Conservation (phyloP, 2,329 filamentous ascomycete species). For the Colletotrichum lupini region DNA sequence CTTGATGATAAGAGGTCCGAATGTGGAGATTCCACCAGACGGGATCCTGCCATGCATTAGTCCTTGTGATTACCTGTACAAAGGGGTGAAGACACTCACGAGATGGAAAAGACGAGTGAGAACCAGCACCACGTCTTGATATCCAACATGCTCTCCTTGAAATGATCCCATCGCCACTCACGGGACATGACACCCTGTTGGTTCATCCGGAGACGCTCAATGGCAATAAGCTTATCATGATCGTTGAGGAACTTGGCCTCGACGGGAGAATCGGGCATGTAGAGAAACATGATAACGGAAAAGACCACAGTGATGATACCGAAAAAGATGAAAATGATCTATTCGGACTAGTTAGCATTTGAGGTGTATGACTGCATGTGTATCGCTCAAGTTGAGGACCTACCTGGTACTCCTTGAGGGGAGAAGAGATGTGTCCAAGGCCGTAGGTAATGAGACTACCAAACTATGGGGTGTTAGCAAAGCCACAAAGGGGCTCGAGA, state of each 20-base stretch:
- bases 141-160: slow-evolving; percentile 51
- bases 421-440: slow-evolving; percentile 59
- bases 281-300: slow-evolving; percentile 59
- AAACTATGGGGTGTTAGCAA: slow-evolving; percentile 45
- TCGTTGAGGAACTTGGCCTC: slow-evolving; percentile 66
- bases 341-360: slow-evolving; percentile 22
- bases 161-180: slow-evolving; percentile 55
- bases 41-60: slow-evolving; percentile 49
- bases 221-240: slow-evolving; percentile 66
- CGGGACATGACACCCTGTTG: slow-evolving; percentile 55
- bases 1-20: slow-evolving; percentile 68
- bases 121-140: slow-evolving; percentile 57
- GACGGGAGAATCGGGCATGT: slow-evolving; percentile 74
- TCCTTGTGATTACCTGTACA: neutral
- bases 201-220: slow-evolving; percentile 66
- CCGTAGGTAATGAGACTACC: slow-evolving; percentile 68
- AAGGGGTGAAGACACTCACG: slow-evolving; percentile 46
- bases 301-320: slow-evolving; percentile 62
- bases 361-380: accelerated
- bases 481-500: no score
- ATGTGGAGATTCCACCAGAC: slow-evolving; percentile 68
- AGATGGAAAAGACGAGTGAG: slow-evolving; percentile 61
- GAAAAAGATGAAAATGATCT: slow-evolving; percentile 66
- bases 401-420: slow-evolving; percentile 60
- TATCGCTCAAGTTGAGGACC: neutral